Conservation (phyloP, 2,329 filamentous ascomycete genomes). For the Epichloe sibirici region DNA sequence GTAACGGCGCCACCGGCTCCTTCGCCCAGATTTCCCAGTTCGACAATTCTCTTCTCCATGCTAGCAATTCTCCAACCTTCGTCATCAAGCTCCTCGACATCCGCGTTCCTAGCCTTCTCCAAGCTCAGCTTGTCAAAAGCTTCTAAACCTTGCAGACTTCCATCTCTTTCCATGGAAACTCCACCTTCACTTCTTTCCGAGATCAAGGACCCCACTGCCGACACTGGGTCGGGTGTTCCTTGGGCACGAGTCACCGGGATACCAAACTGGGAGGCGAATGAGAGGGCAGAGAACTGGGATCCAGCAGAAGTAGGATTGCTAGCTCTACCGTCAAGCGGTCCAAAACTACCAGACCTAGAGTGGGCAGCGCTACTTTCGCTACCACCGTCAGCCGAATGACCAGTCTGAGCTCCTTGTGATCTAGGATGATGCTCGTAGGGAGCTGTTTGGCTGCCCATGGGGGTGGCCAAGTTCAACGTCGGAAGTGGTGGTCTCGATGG, state of each 20-base stretch:
- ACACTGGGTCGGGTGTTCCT: conserved; percentile 72
- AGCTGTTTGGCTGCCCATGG: conserved; percentile 66
- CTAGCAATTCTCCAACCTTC: conserved; percentile 92
- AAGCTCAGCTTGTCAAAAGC: conserved; percentile 69
- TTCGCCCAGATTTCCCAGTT: conserved; percentile 83
- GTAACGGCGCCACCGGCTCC: conserved; percentile 94
- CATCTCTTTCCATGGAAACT: conserved; percentile 68
- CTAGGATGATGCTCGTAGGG: conserved; percentile 54
- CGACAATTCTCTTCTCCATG: conserved; percentile 73
- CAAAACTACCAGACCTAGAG: conserved; percentile 76
- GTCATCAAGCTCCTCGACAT: conserved; percentile 91
- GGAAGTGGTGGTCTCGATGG: conserved; percentile 47
- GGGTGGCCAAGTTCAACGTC: conserved; percentile 75
- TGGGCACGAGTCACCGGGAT: conserved; percentile 54
- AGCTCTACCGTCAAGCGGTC: conserved; percentile 58
- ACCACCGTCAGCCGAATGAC: conserved; percentile 58
- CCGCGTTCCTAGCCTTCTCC: conserved; percentile 70
- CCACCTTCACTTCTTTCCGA: conserved; percentile 69
- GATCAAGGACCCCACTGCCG: conserved; percentile 74
- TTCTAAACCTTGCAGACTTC: conserved; percentile 64
- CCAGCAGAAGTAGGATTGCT: conserved; percentile 78
- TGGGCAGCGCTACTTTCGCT: conserved; percentile 71
- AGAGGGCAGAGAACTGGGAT: conserved; percentile 75
- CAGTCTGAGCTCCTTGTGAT: conserved; percentile 40
- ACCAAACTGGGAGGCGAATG: conserved; percentile 62